phyloP scores from a whole-genome alignment of 306 rosid genomes.

The Betula pendula region DNA sequence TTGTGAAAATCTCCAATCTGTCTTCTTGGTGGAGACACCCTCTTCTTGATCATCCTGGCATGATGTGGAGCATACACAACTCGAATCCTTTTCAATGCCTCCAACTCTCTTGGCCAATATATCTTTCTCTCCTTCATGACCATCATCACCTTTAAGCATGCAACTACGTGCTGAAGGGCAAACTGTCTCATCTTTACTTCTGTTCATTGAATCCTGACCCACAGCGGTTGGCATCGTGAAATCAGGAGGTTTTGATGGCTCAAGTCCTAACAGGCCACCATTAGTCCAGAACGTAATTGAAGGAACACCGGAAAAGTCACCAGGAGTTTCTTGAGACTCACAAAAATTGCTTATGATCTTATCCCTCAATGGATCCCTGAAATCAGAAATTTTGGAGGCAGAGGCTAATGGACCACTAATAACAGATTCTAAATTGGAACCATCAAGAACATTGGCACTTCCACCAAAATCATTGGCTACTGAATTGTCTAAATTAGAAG shows the following conservation, averaged over 20 bases:
- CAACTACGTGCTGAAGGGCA: slow-evolving; percentile 32
- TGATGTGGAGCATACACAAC: slow-evolving; percentile 37
- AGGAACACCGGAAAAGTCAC: slow-evolving; percentile 46
- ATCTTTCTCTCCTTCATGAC: slow-evolving; percentile 25
- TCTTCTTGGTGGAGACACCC: slow-evolving; percentile 31
- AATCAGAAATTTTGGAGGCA: slow-evolving; percentile 33
- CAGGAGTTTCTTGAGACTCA: slow-evolving; percentile 47
- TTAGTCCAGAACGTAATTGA: slow-evolving; percentile 86
- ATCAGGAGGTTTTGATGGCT: slow-evolving; percentile 94
- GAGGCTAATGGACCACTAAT: slow-evolving; percentile 28
- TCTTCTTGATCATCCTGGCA: slow-evolving; percentile 35
- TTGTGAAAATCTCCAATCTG: slow-evolving; percentile 18
- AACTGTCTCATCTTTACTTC: slow-evolving; percentile 34
- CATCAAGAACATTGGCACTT: slow-evolving; percentile 26
- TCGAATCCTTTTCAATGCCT: slow-evolving; percentile 34
- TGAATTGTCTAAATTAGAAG: slow-evolving; percentile 37
- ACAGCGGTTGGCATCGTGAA: slow-evolving; percentile 51
- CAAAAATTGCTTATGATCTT: slow-evolving; percentile 30
- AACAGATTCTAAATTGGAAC: slow-evolving; percentile 41
- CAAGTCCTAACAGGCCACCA: slow-evolving; percentile 94
- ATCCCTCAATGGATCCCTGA: slow-evolving; percentile 40
- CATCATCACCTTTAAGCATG: slow-evolving; percentile 37
- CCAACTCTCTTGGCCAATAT: slow-evolving; percentile 31
- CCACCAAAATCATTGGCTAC: slow-evolving; percentile 19
- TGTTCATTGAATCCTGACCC: slow-evolving; percentile 34